Percentiles rank a stretch among this genome's conserved stretches.
phyloP scores from a whole-genome alignment of 805 yeast species.

The Candida nonsorbophila region DNA sequence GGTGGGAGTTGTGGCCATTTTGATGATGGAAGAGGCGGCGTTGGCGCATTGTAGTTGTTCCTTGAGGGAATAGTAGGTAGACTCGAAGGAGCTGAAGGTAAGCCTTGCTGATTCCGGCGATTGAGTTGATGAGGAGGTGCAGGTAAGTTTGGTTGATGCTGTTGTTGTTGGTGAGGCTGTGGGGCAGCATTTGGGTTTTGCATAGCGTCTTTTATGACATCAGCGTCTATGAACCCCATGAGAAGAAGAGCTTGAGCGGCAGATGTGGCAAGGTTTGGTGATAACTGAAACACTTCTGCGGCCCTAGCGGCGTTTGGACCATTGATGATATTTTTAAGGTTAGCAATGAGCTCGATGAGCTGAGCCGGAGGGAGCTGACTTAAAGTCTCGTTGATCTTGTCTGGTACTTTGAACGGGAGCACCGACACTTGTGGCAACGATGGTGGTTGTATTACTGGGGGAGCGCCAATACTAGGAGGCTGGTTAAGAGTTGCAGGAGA shows the following conservation, averaged over 20 bases:
- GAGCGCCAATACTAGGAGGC: no score
- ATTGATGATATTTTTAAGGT: constrained; percentile 51
- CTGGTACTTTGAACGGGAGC: constrained; percentile 45
- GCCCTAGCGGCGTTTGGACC: constrained; percentile 49
- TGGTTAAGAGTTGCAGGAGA: no score
- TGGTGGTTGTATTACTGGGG: not conserved
- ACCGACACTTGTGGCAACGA: constrained; percentile 49
- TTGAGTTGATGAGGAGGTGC: constrained; percentile 6
- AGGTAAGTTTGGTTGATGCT: constrained; percentile 5
- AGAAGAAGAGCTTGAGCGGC: constrained; percentile 70
- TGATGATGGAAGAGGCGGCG: constrained; percentile 13
- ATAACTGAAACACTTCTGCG: constrained; percentile 45
- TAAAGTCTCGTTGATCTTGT: constrained; percentile 56
- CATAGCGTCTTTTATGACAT: constrained; percentile 59
- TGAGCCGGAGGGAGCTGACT: constrained; percentile 67
- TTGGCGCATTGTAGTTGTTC: not conserved
- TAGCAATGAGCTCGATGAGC: constrained; percentile 62
- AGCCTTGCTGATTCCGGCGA: constrained; percentile 2
- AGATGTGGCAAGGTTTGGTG: constrained; percentile 56
- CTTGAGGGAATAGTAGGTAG: not conserved
- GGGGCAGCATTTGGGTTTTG: constrained; percentile 14
- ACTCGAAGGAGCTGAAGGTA: constrained; percentile 3
- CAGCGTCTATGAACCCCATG: constrained; percentile 71
- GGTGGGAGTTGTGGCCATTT: constrained; percentile 48
- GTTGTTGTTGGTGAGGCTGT: constrained; percentile 8